Evolutionary conservation across 768 basidiomycete genomes (phyloP).

Genomic region (Pulveroboletus sp.): DNA sequence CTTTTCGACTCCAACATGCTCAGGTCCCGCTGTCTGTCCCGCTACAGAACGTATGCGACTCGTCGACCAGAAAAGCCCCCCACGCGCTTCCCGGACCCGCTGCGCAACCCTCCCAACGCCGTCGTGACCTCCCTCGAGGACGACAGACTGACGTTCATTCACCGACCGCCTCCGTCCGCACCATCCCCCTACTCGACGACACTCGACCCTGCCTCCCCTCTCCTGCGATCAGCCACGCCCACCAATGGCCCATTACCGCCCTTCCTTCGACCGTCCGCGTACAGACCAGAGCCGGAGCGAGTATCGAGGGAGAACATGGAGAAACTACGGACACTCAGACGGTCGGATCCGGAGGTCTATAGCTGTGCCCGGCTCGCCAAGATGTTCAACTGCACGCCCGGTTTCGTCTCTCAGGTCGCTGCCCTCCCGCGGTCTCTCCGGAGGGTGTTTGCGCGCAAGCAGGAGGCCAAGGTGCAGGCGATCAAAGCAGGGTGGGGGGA

Average conservation of each 20-base stretch:
- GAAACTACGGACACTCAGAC: conserved; percentile 55
- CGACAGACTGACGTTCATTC: conserved; percentile 69
- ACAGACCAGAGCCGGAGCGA: conserved; percentile 33
- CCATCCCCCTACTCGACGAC: conserved; percentile 70
- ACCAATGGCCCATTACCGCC: conserved; percentile 43
- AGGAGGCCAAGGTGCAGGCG: conserved; percentile 45
- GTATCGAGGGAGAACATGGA: conserved; percentile 49
- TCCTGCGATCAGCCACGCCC: conserved; percentile 43
- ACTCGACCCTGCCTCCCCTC: conserved; percentile 64
- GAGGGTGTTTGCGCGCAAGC: conserved; percentile 37
- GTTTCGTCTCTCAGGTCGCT: conserved; percentile 63
- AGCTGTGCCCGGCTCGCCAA: conserved; percentile 65
- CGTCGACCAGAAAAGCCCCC: conserved; percentile 39
- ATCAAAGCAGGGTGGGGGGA: conserved; percentile 65
- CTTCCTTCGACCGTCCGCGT: conserved; percentile 39
- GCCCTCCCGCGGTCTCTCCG: conserved; percentile 51
- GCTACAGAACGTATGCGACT: conserved; percentile 40
- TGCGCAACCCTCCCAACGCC: conserved; percentile 48
- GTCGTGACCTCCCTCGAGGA: conserved; percentile 46
- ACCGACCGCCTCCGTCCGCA: conserved; percentile 77
- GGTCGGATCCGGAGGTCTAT: conserved; percentile 51
- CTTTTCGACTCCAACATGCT: conserved; percentile 9
- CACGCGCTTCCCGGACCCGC: conserved; percentile 54
- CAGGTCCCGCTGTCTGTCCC: conserved; percentile 10
- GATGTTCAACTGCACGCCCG: conserved; percentile 68